Evolutionary conservation across 176 grass and related monocot genomes (phyloP).

Genomic region (Phoenix dactylifera): DNA sequence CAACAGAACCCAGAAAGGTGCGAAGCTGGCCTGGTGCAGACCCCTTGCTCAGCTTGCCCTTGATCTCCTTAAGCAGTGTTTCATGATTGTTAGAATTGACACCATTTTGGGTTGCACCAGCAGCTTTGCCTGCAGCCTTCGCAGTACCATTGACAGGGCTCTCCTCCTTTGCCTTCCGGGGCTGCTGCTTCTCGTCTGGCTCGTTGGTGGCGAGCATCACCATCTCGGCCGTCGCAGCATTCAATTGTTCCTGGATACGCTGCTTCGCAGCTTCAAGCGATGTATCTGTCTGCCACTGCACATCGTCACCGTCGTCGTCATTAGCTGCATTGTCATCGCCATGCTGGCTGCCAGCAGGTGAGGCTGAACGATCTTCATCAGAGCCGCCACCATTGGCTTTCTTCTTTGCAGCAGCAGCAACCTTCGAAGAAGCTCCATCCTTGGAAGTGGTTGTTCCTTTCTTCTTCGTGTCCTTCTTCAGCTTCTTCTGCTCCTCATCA

Average conservation of each 20-base stretch:
- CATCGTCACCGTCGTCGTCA: conserved; percentile 44
- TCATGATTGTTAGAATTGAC: background rate
- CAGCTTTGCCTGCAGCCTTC: background rate
- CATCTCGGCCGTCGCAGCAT: conserved; percentile 77
- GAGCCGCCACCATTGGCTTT: conserved; percentile 19
- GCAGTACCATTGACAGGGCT: conserved; percentile 3
- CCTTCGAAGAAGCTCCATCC: conserved; percentile 14
- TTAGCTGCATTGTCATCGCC: conserved; percentile 29
- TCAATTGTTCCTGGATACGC: conserved; percentile 72
- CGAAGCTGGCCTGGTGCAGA: conserved; percentile 37
- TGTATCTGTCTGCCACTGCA: conserved; percentile 81
- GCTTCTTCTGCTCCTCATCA: conserved; percentile 81
- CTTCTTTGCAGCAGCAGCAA: conserved; percentile 29
- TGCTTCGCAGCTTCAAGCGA: conserved; percentile 60
- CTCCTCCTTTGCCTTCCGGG: conserved; percentile 11
- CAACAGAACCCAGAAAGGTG: conserved; percentile 23
- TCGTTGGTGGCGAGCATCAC: conserved; percentile 56
- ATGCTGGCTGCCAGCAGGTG: conserved; percentile 34
- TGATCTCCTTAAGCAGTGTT: conserved; percentile 39
- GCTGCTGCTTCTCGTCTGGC: conserved; percentile 30
- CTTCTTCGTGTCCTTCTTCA: conserved; percentile 74
- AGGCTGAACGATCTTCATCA: conserved; percentile 62
- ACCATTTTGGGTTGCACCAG: conserved; percentile 10
- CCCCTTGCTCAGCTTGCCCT: conserved; percentile 34
- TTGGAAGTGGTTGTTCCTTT: conserved; percentile 21